Percentiles rank a stretch among this genome's conserved stretches.
phyloP scores from a whole-genome alignment of 2,329 filamentous ascomycete genomes.

The Cercospora sesami region DNA sequence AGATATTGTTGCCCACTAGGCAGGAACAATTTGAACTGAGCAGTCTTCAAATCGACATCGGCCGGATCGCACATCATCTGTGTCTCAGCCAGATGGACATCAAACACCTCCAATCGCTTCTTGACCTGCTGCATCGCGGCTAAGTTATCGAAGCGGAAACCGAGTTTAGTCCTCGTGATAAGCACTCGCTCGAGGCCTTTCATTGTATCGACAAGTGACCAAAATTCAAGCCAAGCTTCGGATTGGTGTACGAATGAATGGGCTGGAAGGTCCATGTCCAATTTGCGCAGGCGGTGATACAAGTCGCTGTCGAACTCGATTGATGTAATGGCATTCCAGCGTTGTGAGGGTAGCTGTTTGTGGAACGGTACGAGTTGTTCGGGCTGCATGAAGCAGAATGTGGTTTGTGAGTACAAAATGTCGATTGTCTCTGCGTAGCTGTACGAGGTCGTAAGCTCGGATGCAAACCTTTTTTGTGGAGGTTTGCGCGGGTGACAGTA shows the following conservation, averaged over 20 bases:
- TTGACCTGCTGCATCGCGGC: neutral
- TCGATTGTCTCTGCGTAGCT: conserved; percentile 7
- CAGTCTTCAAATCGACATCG: neutral
- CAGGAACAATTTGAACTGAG: neutral
- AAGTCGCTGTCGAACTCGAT: neutral
- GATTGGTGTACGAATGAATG: neutral
- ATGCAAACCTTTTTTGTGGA: no score
- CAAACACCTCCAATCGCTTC: neutral
- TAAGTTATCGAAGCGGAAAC: neutral
- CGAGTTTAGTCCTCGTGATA: neutral
- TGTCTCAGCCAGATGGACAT: neutral
- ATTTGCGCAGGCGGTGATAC: neutral
- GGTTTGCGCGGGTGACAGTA: no score
- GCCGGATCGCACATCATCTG: neutral
- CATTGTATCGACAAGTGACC: neutral
- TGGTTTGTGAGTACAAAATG: neutral
- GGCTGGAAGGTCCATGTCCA: neutral
- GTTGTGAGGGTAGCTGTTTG: neutral
- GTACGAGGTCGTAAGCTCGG: neutral
- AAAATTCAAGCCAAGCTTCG: neutral
- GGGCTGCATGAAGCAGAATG: conserved; percentile 5
- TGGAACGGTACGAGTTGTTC: neutral
- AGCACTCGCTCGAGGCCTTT: neutral
- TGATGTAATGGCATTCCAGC: conserved; percentile 5
- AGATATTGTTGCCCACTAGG: neutral